Evolutionary conservation across 176 grass and related monocot species (phyloP), one percentile per base, ranked within the genome.

Genomic region (Eragrostis nindensis): DNA sequence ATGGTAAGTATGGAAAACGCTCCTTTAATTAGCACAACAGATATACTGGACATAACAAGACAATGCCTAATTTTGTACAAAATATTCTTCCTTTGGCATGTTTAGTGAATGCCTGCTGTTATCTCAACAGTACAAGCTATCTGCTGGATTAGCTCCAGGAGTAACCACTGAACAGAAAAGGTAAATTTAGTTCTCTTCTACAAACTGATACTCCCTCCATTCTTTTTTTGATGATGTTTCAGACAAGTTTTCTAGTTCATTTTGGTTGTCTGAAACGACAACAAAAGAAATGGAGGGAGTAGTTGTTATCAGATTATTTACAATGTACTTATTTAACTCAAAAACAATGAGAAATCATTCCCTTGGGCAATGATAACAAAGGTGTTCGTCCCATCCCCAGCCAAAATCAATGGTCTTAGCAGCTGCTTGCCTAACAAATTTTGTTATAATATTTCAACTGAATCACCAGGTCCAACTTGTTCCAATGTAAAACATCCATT

Each of bases 351-450:
- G 78, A 78, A 55, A 92, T 92, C 47, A 0, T 8, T 44, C 1
- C 78, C 73, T 62, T 88, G 77, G 66, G 78, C 78, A 79, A 88
- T 78, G 73, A 88, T 67, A 76, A 91, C 80, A 59, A 80, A 87
- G n/a, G 74, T 91, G 14, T 75, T 77, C 8, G 70, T 87, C 13
- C 77, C 87, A 83, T 93, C 91, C 10, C 71, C 90, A 57, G 74
- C 57, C 44, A 84, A 54, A 54, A 59, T 71, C 80, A 56, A 76
- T 84, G 57, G 74, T 92, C 56, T 83, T 81, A 16, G 71, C 75
- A 76, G 63, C 70, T 76, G 86, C 83, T 84, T 84, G 48, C 43
- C 76, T 85, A 22, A 88, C 83, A 15, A 89, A 67, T 57, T 80
- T 90, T 15, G 81, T 68, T 36, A 81, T 82, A 82, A 88, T 80